Evolutionary conservation across 2,329 filamentous ascomycete species (phyloP).

Genomic region (Epichloe festucae): DNA sequence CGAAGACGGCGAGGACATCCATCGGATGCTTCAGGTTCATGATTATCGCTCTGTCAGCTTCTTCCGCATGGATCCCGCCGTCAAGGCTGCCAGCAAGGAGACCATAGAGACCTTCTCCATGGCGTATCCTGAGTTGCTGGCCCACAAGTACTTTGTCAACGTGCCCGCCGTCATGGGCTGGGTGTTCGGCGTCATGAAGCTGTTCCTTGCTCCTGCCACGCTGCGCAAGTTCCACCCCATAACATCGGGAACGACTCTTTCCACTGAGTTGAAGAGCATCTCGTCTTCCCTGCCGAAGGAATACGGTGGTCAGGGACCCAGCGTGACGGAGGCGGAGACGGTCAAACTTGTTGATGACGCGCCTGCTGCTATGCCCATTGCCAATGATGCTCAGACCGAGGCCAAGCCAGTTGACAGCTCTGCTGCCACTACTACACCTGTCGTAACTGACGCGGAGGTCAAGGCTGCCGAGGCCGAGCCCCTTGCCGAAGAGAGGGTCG

Average conservation of each 20-base stretch:
- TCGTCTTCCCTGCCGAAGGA: conserved; percentile 54
- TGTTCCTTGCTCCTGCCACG: conserved; percentile 60
- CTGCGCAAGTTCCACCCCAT: conserved; percentile 71
- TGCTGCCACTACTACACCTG: neutral
- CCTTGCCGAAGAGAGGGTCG: conserved; percentile 3
- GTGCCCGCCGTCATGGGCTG: conserved; percentile 87
- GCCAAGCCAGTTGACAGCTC: neutral
- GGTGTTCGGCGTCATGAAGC: conserved; percentile 62
- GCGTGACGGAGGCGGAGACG: conserved; percentile 24
- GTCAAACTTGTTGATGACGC: conserved; percentile 15
- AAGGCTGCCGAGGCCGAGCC: conserved; percentile 6
- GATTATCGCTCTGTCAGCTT: conserved; percentile 86
- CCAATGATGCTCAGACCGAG: conserved; percentile 2
- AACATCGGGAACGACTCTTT: conserved; percentile 57
- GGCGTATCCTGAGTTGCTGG: conserved; percentile 77
- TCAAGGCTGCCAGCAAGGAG: conserved; percentile 65
- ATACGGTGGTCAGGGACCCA: conserved; percentile 63
- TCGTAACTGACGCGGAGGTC: conserved; percentile 3
- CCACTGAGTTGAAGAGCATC: conserved; percentile 43
- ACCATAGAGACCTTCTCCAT: conserved; percentile 71
- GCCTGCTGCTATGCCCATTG: conserved; percentile 3
- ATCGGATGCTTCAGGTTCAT: conserved; percentile 86
- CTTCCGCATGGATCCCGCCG: conserved; percentile 63
- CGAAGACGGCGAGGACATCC: conserved; percentile 64
- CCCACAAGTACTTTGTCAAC: conserved; percentile 89